Percentiles rank a stretch among this genome's conserved stretches.
Conservation (phyloP, 2,329 filamentous ascomycete genomes). For the Monosporascus cannonballus region DNA sequence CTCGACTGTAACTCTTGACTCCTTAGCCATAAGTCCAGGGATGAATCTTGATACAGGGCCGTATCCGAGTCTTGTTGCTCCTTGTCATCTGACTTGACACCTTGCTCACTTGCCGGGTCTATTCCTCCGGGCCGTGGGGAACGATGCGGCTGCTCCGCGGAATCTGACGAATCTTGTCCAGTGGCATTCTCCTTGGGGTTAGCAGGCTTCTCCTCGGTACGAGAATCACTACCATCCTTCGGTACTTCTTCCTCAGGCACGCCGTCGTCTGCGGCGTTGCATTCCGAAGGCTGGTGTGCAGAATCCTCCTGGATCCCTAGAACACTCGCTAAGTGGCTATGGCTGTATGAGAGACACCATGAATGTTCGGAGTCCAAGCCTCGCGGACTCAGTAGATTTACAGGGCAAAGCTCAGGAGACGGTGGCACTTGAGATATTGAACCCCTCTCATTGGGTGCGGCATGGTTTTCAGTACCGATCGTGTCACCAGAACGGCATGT, state of each 20-base stretch:
- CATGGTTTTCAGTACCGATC: constrained; percentile 2
- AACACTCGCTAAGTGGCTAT: constrained; percentile 17
- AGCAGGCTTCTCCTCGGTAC: background rate
- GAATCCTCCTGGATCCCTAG: constrained; percentile 12
- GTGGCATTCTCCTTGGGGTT: background rate
- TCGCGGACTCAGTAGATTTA: constrained; percentile 12
- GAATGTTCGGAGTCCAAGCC: constrained; percentile 21
- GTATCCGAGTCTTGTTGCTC: constrained; percentile 3
- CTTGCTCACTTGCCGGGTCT: background rate
- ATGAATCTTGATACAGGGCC: constrained; percentile 15
- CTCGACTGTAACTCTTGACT: constrained; percentile 18
- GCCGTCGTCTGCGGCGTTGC: constrained; percentile 1
- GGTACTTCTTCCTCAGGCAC: background rate
- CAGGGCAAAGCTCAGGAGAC: constrained; percentile 16
- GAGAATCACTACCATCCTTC: background rate
- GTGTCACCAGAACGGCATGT: constrained; percentile 6
- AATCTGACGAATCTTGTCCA: background rate
- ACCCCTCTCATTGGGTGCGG: constrained; percentile 7
- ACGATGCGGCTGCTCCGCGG: background rate
- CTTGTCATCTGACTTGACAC: background rate
- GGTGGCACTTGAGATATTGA: constrained; percentile 14
- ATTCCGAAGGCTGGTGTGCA: constrained; percentile 5
- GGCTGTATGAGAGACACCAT: constrained; percentile 23
- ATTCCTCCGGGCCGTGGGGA: background rate
- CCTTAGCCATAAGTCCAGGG: constrained; percentile 24